Evolutionary conservation across 768 basidiomycete genomes (phyloP).

Genomic region (Amyloporia xantha): DNA sequence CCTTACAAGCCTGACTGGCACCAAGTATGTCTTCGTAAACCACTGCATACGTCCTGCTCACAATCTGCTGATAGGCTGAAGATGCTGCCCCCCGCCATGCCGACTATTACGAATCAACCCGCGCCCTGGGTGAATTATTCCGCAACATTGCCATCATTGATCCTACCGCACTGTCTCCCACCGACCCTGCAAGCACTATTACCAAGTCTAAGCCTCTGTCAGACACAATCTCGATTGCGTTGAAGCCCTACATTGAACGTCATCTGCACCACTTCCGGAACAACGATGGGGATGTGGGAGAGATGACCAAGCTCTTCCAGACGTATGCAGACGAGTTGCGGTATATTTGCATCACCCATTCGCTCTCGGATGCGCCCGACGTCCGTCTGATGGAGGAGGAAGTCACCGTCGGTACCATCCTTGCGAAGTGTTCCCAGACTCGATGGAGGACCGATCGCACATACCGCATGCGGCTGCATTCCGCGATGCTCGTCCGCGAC

Average conservation of each 20-base stretch:
- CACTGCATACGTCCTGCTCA: background rate
- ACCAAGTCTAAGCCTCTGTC: conserved; percentile 9
- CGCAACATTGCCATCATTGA: conserved; percentile 50
- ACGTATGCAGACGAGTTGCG: conserved; percentile 58
- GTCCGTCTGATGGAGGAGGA: conserved; percentile 63
- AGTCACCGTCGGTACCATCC: conserved; percentile 66
- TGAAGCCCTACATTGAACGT: conserved; percentile 16
- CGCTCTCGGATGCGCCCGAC: conserved; percentile 50
- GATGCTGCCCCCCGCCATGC: conserved; percentile 38
- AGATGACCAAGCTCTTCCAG: conserved; percentile 36
- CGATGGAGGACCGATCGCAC: conserved; percentile 53
- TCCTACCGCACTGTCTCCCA: conserved; percentile 21
- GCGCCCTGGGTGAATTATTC: conserved; percentile 67
- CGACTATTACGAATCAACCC: conserved; percentile 66
- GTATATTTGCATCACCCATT: conserved; percentile 66
- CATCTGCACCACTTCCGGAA: conserved; percentile 18
- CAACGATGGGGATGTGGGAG: conserved; percentile 17
- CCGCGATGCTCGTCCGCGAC: conserved; percentile 44
- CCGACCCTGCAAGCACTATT: background rate
- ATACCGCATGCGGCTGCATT: conserved; percentile 57
- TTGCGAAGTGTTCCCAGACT: conserved; percentile 60
- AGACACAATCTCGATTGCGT: conserved; percentile 19
- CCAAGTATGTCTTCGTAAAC: conserved; percentile 19
- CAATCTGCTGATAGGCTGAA: too few species aligned
- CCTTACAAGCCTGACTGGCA: conserved; percentile 79